These are phyloP conservation scores for Apiotrichum porosum DNA, from an alignment of 1,284 basidiomycete genomes.

Conservation along the genomic window DNA sequence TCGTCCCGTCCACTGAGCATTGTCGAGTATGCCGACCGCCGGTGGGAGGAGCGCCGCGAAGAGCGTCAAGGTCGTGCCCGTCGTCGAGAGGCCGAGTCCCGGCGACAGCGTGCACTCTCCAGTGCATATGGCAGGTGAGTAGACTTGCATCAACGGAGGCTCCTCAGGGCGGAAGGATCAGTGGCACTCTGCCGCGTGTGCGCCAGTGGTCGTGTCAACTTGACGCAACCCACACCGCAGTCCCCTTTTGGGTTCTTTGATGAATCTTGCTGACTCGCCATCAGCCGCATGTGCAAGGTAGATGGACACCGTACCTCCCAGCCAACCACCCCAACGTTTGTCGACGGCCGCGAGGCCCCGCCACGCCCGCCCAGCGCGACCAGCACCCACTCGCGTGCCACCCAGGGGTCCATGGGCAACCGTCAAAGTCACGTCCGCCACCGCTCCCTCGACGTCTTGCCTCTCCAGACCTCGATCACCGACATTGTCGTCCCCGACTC, in stretches of 20 bases:
- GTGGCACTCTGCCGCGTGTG: too few relatives aligned
- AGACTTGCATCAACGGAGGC: too few relatives aligned
- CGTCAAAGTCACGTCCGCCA: too few relatives aligned
- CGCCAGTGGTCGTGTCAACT: too few relatives aligned
- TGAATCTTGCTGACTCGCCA: neutral
- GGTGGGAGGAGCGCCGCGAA: neutral
- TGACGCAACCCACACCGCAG: too few relatives aligned
- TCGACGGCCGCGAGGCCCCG: neutral
- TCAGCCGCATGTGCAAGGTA: slow-evolving; percentile 3
- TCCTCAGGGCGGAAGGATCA: too few relatives aligned
- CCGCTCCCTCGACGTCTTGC: too few relatives aligned
- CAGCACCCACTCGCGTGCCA: neutral
- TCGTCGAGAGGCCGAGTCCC: neutral
- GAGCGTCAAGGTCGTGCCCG: neutral
- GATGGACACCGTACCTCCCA: neutral
- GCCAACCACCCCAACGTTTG: neutral
- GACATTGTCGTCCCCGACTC: too few relatives aligned
- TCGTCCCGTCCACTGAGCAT: neutral
- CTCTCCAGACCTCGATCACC: too few relatives aligned
- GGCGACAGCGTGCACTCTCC: slow-evolving; percentile 10
- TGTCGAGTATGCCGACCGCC: slow-evolving; percentile 2
- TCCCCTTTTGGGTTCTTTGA: neutral
- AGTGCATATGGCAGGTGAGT: slow-evolving; percentile 22
- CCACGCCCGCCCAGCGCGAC: neutral
- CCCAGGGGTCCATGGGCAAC: neutral